Conservation (phyloP, 1,284 basidiomycete genomes). For the Tylopilus sp. region DNA sequence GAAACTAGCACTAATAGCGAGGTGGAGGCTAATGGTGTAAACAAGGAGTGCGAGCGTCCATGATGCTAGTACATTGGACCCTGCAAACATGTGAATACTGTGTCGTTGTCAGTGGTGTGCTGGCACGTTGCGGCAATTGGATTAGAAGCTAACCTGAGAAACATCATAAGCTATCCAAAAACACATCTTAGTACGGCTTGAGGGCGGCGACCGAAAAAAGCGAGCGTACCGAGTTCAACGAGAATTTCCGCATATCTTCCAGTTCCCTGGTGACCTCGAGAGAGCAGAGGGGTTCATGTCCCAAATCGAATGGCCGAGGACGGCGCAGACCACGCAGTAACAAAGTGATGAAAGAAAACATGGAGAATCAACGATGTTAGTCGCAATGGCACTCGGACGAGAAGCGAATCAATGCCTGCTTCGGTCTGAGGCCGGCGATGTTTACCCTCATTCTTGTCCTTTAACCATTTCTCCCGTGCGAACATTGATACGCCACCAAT, state of each 20-base stretch:
- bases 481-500: too few species aligned
- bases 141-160: background rate
- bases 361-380: too few species aligned
- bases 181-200: background rate
- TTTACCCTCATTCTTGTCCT: too few species aligned
- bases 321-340: too few species aligned
- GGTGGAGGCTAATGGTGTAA: constrained; percentile 20
- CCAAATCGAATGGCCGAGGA: too few species aligned
- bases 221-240: background rate
- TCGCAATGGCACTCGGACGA: too few species aligned
- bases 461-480: too few species aligned
- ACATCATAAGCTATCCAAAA: background rate
- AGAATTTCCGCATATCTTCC: background rate
- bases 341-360: too few species aligned
- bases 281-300: background rate
- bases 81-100: constrained; percentile 13
- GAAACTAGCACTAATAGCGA: constrained; percentile 7
- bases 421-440: too few species aligned
- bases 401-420: too few species aligned
- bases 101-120: background rate
- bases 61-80: constrained; percentile 9
- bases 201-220: background rate
- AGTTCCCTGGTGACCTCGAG: background rate
- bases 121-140: background rate
- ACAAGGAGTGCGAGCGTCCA: constrained; percentile 16